These are phyloP conservation scores for Lathyrus aphaca DNA, from an alignment of 306 rosid species.

Conservation along the genomic window DNA sequence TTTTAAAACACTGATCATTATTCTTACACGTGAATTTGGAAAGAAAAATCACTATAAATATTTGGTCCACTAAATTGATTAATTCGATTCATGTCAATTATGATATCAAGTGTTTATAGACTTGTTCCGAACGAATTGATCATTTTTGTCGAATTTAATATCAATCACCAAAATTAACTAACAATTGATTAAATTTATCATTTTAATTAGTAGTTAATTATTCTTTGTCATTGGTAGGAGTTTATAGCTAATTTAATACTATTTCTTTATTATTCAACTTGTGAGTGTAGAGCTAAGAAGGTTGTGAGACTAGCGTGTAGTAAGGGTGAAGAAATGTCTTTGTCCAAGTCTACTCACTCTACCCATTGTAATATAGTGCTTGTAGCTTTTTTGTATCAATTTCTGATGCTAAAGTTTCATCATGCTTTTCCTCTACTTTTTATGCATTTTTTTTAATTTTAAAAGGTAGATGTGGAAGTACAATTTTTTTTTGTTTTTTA, in stretches of 20 bases:
- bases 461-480: not conserved
- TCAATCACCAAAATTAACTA: too few relatives aligned
- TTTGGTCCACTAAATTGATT: too few relatives aligned
- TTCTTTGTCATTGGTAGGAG: not conserved
- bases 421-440: not conserved
- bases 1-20: too few relatives aligned
- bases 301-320: constrained; percentile 32
- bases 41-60: too few relatives aligned
- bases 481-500: too few relatives aligned
- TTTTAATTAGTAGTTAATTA: not conserved
- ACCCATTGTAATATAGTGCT: not conserved
- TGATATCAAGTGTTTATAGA: too few relatives aligned
- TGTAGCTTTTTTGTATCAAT: constrained; percentile 5
- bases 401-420: constrained; percentile 5
- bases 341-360: constrained; percentile 24
- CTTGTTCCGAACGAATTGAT: too few relatives aligned
- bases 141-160: too few relatives aligned
- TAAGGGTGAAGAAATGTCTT: constrained; percentile 38
- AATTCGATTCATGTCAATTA: too few relatives aligned
- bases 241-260: constrained; percentile 23
- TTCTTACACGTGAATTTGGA: too few relatives aligned
- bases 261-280: constrained; percentile 21
- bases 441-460: not conserved
- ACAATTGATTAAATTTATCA: constrained; percentile 13
- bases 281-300: constrained; percentile 24